A percentile compares a stretch with the other conserved stretches of the same genome.
Conservation (phyloP, 2,329 filamentous ascomycete species). For the Calonectria pauciramosa region DNA sequence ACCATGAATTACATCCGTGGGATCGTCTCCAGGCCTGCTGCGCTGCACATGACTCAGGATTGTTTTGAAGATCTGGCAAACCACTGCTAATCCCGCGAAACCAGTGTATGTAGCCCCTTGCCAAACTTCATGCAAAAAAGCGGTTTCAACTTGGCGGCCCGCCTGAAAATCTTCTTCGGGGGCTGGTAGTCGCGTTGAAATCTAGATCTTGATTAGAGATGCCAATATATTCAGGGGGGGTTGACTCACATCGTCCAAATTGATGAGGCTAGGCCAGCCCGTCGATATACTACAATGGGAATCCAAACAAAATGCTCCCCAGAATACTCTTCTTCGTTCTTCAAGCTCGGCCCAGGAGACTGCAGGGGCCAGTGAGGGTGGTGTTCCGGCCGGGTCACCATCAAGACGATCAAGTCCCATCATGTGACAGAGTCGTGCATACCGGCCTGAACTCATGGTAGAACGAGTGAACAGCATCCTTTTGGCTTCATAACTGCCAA, state of each 20-base stretch:
- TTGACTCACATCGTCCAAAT: slow-evolving; percentile 73
- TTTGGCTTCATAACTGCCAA: slow-evolving; percentile 85
- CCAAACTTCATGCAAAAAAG: slow-evolving; percentile 75
- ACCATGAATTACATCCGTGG: slow-evolving; percentile 80
- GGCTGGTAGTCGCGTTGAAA: slow-evolving; percentile 83
- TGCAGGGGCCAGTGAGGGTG: slow-evolving; percentile 80
- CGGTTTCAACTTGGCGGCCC: slow-evolving; percentile 73
- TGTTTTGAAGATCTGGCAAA: slow-evolving; percentile 83
- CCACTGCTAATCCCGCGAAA: slow-evolving; percentile 79
- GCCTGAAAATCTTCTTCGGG: slow-evolving; percentile 82
- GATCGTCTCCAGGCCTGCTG: slow-evolving; percentile 76
- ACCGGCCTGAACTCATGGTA: slow-evolving; percentile 83
- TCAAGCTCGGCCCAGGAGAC: slow-evolving; percentile 83
- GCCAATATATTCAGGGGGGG: too few relatives aligned
- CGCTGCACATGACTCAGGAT: slow-evolving; percentile 87
- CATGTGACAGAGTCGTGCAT: slow-evolving; percentile 81
- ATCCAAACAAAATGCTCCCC: slow-evolving; percentile 87
- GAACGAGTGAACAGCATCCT: slow-evolving; percentile 88
- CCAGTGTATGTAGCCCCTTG: slow-evolving; percentile 74
- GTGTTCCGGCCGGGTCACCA: slow-evolving; percentile 73
- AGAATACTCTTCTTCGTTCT: slow-evolving; percentile 87
- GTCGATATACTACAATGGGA: slow-evolving; percentile 90
- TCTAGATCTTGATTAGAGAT: slow-evolving; percentile 54
- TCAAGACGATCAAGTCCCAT: slow-evolving; percentile 88
- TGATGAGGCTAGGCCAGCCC: slow-evolving; percentile 88